Evolutionary conservation across 768 basidiomycete genomes (phyloP), one percentile per base, ranked within the genome.

Genomic region (Pleurotus eryngii): DNA sequence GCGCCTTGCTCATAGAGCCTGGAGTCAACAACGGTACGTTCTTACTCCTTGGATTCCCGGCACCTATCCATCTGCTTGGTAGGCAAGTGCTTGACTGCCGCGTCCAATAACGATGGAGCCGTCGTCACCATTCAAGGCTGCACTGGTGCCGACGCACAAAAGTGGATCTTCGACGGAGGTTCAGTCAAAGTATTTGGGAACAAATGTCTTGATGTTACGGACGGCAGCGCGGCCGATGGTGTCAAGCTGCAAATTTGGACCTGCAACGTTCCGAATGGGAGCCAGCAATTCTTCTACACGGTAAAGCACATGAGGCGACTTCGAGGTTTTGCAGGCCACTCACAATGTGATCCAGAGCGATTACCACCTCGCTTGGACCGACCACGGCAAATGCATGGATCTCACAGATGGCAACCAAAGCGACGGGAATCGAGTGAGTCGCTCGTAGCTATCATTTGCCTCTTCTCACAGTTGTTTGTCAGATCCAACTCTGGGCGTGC

Each of bases 401-500:
- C 56, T 73, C 26, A 61, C 68, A 1, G 60, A 59, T 43, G 69
- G 72, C 4, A 65, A 37, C 48, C 53, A 54, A 15, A 55, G 58
- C 18, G 63, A 68, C 45, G 69, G 69, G 1, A 73, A 66, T 30
- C 60, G 57, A 5, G 69, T 70, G 58, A 8, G 68, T 46, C 35
- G 17, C 9, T 12, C 35, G 12, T 35, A 6, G 14, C 49, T 12
- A 4, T 35, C 12, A 15, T 24, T 4, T 5, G 37, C 1, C 11
- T 39, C 1, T 4, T n/a, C n/a, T n/a, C 18, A 35, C 26, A 51
- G n/a, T 3, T 20, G 18, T 45, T 22, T 35, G 9, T 11, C 65
- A 81, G 79, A 68, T 77, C 12, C 78, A 81, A 70, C 66, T 81
- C 50, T 82, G 77, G 75, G 59, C 59, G 24, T 82, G 81, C 67